Evolutionary conservation across 495 filamentous ascomycete genomes (phyloP), one percentile per base, ranked within the genome.

Genomic region (Penicillium manginii): DNA sequence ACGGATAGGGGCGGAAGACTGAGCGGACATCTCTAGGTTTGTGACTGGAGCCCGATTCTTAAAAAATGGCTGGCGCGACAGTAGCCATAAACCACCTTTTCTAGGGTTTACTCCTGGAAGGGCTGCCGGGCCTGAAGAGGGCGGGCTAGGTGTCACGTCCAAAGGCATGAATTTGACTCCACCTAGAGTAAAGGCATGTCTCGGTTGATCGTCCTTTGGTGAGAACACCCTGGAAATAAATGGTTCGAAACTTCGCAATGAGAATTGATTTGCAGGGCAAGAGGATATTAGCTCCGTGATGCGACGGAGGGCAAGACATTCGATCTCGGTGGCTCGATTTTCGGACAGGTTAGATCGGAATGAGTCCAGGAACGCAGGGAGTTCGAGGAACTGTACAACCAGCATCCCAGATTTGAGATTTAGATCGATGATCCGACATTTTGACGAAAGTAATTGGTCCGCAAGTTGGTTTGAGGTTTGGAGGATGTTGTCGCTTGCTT

Each of bases 111-210:
- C 3, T 31, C 15, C 31, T 33, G 21, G n/a, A 10, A 11, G 3
- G 17, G 12, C 8, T 35, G 12, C 4, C 9, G 26, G 5, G n/a
- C 1, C 15, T 17, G 48, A 50, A 3, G 48, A 17, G 14, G 23
- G 55, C 17, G 58, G 58, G 19, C 4, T 19, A 26, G 45, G 10
- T 61, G 47, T 7, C 19, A 53, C 31, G 26, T 64, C 21, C 10
- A 86, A 59, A 10, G 83, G 84, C 18, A 78, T 63, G 57, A 88
- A 83, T 51, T 81, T 70, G 1, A 86, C 81, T 18, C 83, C 79
- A 23, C 79, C 78, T 18, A 84, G 66, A 3, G 76, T 83, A 60
- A 88, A 88, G 10, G 74, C 58, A 49, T 79, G 57, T 37, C 71
- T 53, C 1, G 80, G 58, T 18, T 66, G 60, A 40, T 68, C 48